Base-by-base conservation (phyloP, 1,284 basidiomycete species). In the Trametes versicolor region DNA sequence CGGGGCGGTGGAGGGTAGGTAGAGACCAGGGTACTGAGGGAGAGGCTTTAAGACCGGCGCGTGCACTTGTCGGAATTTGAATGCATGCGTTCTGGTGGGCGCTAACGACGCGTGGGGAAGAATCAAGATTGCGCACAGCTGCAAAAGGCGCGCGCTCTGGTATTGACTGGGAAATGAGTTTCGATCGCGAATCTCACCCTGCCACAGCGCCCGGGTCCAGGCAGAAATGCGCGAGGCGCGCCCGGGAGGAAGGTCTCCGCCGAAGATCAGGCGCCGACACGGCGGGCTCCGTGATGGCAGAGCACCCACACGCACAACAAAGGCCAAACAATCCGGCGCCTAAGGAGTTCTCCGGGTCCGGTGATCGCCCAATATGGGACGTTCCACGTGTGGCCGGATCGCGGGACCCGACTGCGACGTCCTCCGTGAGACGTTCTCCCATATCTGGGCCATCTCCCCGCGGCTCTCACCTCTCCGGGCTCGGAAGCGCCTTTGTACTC, bases 41-140 rank as follows among this genome's bases (percentile, higher is more conserved):
- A 52, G 51, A 64, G 49, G 54, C 65, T 66, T 61, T 66, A 66
- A 57, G 57, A 63, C 49, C 41, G 36, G 65, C 53, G 64, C 64
- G 67, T 53, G 41, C 60, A 56, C 54, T 57, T 57, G 61, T 41
- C 61, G 61, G 61, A 29, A 37, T 57, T 57, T 57, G 54, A 62
- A 62, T 52, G 37, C 45, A 8, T 45, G 56, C 37, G 17, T 29
- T 25, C 23, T 13, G 25, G 7, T 47, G 61, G 34, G 62, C 60
- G 51, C 60, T 55, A 52, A 25, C 25, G 23, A 41, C 49, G 62
- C 62, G 55, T 58, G 55, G 49, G 32, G 36, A 51, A 10, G 47
- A 36, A 55, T 53, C 60, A 51, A 56, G 60, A 62, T 62, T 54
- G 21, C 21, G 23, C 49, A 56, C 37, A 56, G 58, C 9, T 41